These are phyloP conservation scores for Alternaria atra DNA, from an alignment of 2,329 filamentous ascomycete species.

Conservation along the genomic window DNA sequence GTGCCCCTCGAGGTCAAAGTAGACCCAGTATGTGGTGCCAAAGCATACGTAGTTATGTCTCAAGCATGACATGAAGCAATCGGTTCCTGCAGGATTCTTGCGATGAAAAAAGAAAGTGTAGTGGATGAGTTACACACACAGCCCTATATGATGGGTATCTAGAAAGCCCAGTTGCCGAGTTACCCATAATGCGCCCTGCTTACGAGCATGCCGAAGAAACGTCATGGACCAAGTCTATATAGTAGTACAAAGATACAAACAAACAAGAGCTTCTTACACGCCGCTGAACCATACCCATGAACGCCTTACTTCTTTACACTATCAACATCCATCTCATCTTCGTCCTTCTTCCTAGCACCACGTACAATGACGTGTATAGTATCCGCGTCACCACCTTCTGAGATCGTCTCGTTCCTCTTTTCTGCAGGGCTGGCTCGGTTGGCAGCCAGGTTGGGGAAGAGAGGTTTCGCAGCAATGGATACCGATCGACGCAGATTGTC, in stretches of 20 bases:
- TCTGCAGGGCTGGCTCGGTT: neutral
- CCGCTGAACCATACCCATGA: neutral
- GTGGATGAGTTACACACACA: constrained; percentile 1
- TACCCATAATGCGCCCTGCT: neutral
- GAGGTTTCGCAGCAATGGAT: constrained; percentile 28
- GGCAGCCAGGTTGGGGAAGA: constrained; percentile 39
- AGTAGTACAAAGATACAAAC: neutral
- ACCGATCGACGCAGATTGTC: constrained; percentile 21
- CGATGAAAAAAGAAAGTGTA: neutral
- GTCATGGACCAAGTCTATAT: neutral
- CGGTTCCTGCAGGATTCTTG: neutral
- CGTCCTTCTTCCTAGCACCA: neutral
- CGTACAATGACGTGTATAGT: constrained; percentile 1
- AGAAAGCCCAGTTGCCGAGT: neutral
- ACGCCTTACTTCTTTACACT: constrained; percentile 2
- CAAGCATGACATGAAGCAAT: too few species aligned
- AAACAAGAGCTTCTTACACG: neutral
- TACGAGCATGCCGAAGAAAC: neutral
- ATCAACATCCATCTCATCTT: constrained; percentile 14
- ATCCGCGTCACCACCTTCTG: constrained; percentile 4
- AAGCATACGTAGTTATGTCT: neutral
- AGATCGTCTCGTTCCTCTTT: constrained; percentile 1
- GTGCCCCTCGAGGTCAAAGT: neutral
- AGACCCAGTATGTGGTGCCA: neutral
- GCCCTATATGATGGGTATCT: constrained; percentile 10